Evolutionary conservation across 129 eudicot species (phyloP), one percentile per base, ranked within the genome.

Genomic region (Arctium minus): DNA sequence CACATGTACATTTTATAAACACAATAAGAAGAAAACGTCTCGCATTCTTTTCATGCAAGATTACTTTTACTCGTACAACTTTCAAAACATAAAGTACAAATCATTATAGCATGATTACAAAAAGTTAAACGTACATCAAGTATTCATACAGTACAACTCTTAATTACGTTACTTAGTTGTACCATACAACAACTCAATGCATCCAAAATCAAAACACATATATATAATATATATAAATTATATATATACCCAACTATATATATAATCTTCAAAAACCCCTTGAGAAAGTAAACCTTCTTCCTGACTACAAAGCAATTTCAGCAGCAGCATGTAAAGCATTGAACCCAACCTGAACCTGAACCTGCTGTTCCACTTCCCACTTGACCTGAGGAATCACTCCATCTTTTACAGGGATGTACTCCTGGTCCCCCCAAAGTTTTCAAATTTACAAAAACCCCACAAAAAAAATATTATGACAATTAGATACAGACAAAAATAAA

Each of bases 341-440:
- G 80, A 87, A 91, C 79, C 86, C 96, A 87, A 89, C 88, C 53
- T 74, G 77, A 87, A 89, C 88, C 53, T 74, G 77, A 30, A 22
- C 71, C 76, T 81, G 86, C 83, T 60, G 88, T 48, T 88, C 93
- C 68, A 84, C 91, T 35, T 89, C 94, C 97, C 97, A 92, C 76
- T 82, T 87, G 72, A 86, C 77, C 80, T 92, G 87, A 48, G 86
- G 91, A 15, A 89, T 81, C 46, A 62, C 89, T 86, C 82, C 94
- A 89, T 89, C 91, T 44, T 86, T 87, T 79, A 87, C 97, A 48
- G 97, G 90, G 76, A 77, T 86, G 82, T 92, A 92, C 69, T 92
- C 94, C 97, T 92, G 86, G 87, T 79, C 87, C 87, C 86, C 82
- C 83, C 75, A 71, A 84, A 62, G 73, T 84, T 84, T 56, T 31